Evolutionary conservation across 768 basidiomycete genomes (phyloP), one percentile per base, ranked within the genome.

Genomic region (Calocybe indica): DNA sequence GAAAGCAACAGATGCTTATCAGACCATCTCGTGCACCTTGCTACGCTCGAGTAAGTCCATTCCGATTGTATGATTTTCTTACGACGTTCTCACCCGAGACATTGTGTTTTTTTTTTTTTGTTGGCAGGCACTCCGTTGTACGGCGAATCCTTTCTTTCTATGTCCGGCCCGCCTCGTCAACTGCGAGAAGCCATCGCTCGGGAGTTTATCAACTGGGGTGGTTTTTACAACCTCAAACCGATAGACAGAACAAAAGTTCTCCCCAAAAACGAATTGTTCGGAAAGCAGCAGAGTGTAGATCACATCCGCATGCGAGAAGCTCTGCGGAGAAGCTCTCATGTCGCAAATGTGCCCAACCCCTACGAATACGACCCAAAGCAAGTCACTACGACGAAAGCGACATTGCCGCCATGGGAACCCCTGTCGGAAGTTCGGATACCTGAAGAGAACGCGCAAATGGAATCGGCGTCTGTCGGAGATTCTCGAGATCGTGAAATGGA

Each of bases 171-270:
- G 34, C 22, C 28, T 22, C 28, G 9, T 12, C 13, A 33, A 39
- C 7, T 11, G 2, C 41, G 46, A 35, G 37, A 41, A 13, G 14
- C 0, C 29, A 45, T 34, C 35, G 50, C 50, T 2, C 37, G 28
- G 10, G 41, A 28, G 34, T 70, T 70, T 50, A 46, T 70, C 8
- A 48, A 54, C 31, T 74, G 71, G 71, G 70, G 69, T 40, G 69
- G 70, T 5, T 22, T 22, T 22, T 22, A 22, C 22, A 22, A 22
- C 22, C 22, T 22, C 22, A 22, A 22, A 22, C 4, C 22, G 22
- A 22, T 22, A 22, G 22, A 22, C 22, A 22, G 22, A 22, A 22
- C 4, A 4, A 22, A 1, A 22, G 22, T 36, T 11, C 55, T 70
- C 14, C 14, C 39, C 12, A 59, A 64, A 15, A 42, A 48, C 5